These are phyloP conservation scores for Monilinia vaccinii-corymbosi DNA, from an alignment of 2,329 filamentous ascomycete species.

Conservation along the genomic window DNA sequence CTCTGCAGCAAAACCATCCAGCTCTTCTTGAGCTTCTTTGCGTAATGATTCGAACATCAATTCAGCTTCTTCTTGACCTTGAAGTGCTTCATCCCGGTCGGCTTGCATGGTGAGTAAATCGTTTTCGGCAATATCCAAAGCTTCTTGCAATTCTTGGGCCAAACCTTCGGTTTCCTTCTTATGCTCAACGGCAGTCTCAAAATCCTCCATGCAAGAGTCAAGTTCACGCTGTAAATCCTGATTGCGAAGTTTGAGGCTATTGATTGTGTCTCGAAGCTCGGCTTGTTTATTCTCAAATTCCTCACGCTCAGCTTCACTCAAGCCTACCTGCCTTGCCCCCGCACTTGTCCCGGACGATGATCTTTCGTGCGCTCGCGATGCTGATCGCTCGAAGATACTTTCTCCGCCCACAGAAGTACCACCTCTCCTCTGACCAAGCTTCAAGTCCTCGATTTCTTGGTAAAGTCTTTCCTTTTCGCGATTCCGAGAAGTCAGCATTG, in stretches of 20 bases:
- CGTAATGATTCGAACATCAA: conserved; percentile 51
- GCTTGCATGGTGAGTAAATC: conserved; percentile 71
- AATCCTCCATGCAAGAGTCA: conserved; percentile 68
- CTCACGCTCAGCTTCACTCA: conserved; percentile 72
- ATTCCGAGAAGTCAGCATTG: conserved; percentile 93
- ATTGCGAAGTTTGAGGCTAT: conserved; percentile 77
- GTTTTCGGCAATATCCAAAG: conserved; percentile 69
- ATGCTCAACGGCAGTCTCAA: conserved; percentile 61
- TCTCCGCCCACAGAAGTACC: conserved; percentile 64
- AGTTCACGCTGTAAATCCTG: conserved; percentile 80
- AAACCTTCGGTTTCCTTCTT: conserved; percentile 52
- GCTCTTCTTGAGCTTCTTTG: conserved; percentile 56
- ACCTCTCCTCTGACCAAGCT: conserved; percentile 71
- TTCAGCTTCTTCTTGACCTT: conserved; percentile 50
- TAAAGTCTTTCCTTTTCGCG: conserved; percentile 91
- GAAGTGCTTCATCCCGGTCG: conserved; percentile 78
- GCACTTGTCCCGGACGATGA: conserved; percentile 60
- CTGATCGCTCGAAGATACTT: conserved; percentile 88
- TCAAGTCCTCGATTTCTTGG: conserved; percentile 94
- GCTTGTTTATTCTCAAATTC: conserved; percentile 78
- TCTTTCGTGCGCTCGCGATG: conserved; percentile 69
- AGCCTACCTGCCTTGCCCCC: conserved; percentile 29
- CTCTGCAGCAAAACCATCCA: conserved; percentile 60
- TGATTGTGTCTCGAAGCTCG: conserved; percentile 76
- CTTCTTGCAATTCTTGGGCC: conserved; percentile 61